Percentiles rank a stretch among this genome's conserved stretches.
Evolutionary conservation across 2,329 filamentous ascomycete genomes (phyloP).

Genomic region (Beauveria asiatica): DNA sequence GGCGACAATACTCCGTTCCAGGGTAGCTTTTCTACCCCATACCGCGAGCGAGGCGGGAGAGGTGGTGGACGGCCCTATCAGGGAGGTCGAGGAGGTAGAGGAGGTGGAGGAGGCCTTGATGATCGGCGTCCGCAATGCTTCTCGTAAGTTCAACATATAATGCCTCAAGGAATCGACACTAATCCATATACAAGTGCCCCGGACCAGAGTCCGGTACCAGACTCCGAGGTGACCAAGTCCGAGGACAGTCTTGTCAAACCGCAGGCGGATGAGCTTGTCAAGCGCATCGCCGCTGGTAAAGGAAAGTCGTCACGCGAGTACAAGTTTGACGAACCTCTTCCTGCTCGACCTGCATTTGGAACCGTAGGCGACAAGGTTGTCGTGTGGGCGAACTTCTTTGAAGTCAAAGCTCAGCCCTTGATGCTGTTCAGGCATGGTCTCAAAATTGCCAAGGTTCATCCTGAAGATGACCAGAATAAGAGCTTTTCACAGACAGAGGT

Average conservation of each 20-base stretch:
- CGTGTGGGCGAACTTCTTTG: constrained; percentile 49
- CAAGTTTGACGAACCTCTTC: constrained; percentile 26
- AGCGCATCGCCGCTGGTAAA: neutral
- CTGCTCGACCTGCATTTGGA: constrained; percentile 42
- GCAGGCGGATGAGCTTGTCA: constrained; percentile 15
- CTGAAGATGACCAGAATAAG: constrained; percentile 11
- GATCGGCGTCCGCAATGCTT: constrained; percentile 4
- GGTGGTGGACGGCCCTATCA: constrained; percentile 3
- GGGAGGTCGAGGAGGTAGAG: constrained; percentile 6
- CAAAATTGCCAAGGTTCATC: constrained; percentile 23
- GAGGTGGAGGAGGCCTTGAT: constrained; percentile 14
- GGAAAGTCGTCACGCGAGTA: neutral
- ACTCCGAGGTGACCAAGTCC: constrained; percentile 21
- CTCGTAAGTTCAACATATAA: neutral
- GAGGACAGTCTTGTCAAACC: constrained; percentile 31
- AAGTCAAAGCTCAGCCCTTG: constrained; percentile 29
- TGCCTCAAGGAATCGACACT: neutral
- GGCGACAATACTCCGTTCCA: neutral
- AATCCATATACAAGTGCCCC: neutral
- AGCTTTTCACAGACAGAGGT: constrained; percentile 21
- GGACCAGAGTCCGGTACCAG: constrained; percentile 16
- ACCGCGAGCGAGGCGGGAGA: neutral
- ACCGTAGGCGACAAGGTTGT: constrained; percentile 31
- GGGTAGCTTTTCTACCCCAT: neutral
- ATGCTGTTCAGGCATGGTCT: constrained; percentile 39